Base-by-base conservation (phyloP, 164 flowering plant species). In the Paratinospora sagittata region DNA sequence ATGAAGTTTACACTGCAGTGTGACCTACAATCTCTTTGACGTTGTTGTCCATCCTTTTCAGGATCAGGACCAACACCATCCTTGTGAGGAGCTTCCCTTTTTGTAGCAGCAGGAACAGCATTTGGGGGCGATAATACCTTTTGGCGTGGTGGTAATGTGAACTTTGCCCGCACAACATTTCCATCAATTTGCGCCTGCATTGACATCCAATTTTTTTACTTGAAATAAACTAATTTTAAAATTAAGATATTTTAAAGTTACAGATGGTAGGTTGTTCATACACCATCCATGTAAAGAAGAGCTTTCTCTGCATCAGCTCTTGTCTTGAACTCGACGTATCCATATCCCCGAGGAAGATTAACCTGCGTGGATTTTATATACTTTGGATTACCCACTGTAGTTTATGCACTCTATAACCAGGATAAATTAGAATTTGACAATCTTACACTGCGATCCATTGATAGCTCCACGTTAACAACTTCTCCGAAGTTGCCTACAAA, bases 161-260 rank as follows among this genome's bases (percentile, higher is more conserved):
- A 92, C 80, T 81, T 87, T 27, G 90, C 96, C 24, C 78, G 85
- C 69, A 95, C 85, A 78, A 91, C 82, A 78, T 82, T 93, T 7
- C 99, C 99, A 86, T 95, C 99, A 82, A 92, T 87, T 81, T 94
- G 98, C 1, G 85, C 97, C 98, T 92, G 89, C 80, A 79, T 55
- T 4, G 71, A 63, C 26, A 30, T 4, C 62, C 66, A 16, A 70
- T 78, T 65, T 33, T 21, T 30, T 23, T 16, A 41, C 63, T 9
- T 37, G 60, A 55, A 55, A n/a, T 3, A 39, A 36, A 21, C 17
- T 14, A 8, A 1, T 68, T 47, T 30, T 12, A 33, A 49, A 3
- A 33, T 13, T 21, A 4, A 55, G 67, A 16, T 24, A 30, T 27
- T 27, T 26, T 23, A 26, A 13, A 5, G 39, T 68, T 36, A 21